Percentiles rank a stretch among this genome's conserved stretches.
Conservation (phyloP, 208 protist species). For the Tritrichomonas foetus region DNA sequence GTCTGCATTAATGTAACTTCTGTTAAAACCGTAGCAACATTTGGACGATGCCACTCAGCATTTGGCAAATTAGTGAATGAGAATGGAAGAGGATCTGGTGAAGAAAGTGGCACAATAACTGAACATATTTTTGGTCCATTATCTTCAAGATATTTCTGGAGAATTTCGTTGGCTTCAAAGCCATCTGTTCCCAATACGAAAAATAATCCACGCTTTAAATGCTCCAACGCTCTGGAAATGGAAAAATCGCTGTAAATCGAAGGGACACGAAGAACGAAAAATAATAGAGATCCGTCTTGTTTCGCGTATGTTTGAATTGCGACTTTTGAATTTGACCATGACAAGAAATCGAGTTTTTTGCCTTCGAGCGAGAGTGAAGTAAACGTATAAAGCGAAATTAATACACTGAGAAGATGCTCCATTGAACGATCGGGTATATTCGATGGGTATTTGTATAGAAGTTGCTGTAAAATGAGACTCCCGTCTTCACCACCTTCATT, state of each 20-base stretch:
- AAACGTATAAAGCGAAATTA: background rate
- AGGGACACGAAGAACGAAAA: background rate
- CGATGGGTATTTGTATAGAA: background rate
- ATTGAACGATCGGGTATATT: background rate
- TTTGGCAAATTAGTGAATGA: slow-evolving; percentile 24
- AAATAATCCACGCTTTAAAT: background rate
- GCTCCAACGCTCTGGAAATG: background rate
- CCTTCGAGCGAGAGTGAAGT: background rate
- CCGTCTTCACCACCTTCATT: slow-evolving; percentile 20
- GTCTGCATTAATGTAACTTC: background rate
- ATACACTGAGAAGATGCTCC: background rate
- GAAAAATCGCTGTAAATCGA: slow-evolving; percentile 1
- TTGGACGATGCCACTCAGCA: background rate
- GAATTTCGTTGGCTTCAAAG: background rate
- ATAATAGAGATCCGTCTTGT: background rate
- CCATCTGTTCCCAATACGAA: background rate
- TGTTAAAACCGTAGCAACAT: background rate
- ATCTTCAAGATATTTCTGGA: background rate
- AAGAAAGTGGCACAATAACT: background rate
- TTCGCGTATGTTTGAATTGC: background rate
- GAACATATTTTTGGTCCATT: background rate
- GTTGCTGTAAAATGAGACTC: background rate
- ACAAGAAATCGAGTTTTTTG: background rate
- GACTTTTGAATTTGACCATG: slow-evolving; percentile 19
- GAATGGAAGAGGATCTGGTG: background rate